Percentiles rank a stretch among this genome's conserved stretches.
These are phyloP conservation scores for Cladosporium sp. DNA, from an alignment of 2,329 filamentous ascomycete genomes.

Conservation along the genomic window DNA sequence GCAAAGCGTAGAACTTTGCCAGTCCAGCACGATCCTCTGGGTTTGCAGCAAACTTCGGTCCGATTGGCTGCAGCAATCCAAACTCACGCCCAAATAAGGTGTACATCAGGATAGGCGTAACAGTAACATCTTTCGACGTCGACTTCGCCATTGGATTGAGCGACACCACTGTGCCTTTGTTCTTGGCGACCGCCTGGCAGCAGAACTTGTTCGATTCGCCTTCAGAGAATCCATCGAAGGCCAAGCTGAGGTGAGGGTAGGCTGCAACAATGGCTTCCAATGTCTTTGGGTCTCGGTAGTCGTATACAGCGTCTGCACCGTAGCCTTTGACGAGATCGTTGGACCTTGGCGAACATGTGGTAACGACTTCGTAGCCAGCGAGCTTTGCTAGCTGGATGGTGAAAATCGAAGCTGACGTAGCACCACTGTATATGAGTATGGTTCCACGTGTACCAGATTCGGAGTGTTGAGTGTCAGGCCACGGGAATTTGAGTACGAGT, in stretches of 20 bases:
- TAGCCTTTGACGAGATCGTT: conserved; percentile 49
- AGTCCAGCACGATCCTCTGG: not conserved
- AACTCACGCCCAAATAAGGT: not conserved
- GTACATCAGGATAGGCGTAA: not conserved
- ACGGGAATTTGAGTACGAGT: conserved; percentile 40
- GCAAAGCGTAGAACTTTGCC: not conserved
- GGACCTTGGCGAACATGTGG: conserved; percentile 51
- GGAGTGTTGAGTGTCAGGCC: conserved; percentile 42
- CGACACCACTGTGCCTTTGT: not conserved
- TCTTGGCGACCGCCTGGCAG: not conserved
- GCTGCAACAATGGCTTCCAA: not conserved
- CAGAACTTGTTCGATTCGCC: not conserved
- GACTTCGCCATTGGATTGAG: not conserved
- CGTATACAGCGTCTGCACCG: conserved; percentile 52
- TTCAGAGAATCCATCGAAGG: not conserved
- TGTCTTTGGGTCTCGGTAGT: conserved; percentile 50
- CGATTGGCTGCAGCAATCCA: not conserved
- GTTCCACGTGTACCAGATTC: conserved; percentile 24
- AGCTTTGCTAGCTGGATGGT: conserved; percentile 52
- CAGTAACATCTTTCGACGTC: not conserved
- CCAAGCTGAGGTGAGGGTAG: not conserved
- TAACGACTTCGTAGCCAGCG: conserved; percentile 30
- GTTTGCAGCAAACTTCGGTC: not conserved
- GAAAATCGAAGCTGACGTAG: conserved; percentile 49
- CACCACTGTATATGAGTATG: conserved; percentile 53